phyloP scores from a whole-genome alignment of 2,329 filamentous ascomycete genomes.

The Zalaria sp. region DNA sequence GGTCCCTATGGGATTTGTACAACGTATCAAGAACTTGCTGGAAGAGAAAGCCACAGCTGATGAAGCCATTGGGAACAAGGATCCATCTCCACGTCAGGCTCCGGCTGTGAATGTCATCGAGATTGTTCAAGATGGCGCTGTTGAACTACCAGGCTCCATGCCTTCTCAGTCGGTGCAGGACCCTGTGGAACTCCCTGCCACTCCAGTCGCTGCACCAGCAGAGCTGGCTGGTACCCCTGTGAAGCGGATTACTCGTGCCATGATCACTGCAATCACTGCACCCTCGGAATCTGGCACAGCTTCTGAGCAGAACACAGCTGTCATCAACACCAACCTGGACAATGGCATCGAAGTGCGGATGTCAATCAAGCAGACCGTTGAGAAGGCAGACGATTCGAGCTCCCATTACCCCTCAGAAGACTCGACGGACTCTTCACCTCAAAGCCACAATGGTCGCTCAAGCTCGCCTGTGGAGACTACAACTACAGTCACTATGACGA shows the following conservation, averaged over 20 bases:
- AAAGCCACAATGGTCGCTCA: neutral
- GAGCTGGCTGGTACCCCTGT: slow-evolving; percentile 21
- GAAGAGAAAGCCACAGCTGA: slow-evolving; percentile 19
- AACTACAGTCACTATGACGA: neutral
- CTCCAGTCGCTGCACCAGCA: slow-evolving; percentile 13
- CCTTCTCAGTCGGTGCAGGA: neutral
- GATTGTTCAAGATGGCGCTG: neutral
- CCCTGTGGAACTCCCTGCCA: neutral
- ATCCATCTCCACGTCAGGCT: neutral
- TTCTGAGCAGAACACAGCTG: slow-evolving; percentile 7
- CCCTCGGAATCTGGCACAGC: slow-evolving; percentile 10
- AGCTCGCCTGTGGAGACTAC: neutral
- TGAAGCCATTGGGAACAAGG: neutral
- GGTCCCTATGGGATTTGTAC: slow-evolving; percentile 19
- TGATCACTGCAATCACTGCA: slow-evolving; percentile 20
- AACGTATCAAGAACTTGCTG: slow-evolving; percentile 27
- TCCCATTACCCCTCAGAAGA: neutral
- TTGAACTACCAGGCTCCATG: slow-evolving; percentile 1
- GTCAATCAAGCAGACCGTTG: neutral
- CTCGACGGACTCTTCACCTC: neutral
- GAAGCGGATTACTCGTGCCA: slow-evolving; percentile 19
- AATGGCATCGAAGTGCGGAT: neutral
- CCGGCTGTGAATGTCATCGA: neutral
- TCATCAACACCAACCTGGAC: neutral
- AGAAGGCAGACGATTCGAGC: neutral